Percentiles rank a stretch among this genome's conserved stretches.
phyloP scores from a whole-genome alignment of 352 stramenopile species.

The Thraustotheca clavata region DNA sequence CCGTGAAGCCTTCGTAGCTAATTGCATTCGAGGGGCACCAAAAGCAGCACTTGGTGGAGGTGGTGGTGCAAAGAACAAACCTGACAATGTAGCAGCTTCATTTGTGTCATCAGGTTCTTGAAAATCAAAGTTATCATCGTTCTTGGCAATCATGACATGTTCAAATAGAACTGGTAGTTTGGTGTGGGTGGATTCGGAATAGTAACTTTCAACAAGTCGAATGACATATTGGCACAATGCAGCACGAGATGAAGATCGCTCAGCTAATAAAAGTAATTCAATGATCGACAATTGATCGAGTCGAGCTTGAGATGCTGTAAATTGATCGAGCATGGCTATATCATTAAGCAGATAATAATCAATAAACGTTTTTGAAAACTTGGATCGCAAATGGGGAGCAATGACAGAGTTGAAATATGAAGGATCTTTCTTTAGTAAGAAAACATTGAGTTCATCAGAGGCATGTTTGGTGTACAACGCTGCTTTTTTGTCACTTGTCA shows the following conservation, averaged over 20 bases:
- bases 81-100: background rate
- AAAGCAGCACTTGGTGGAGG: background rate
- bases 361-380: slow-evolving; percentile 43
- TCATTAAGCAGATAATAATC: slow-evolving; percentile 43
- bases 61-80: background rate
- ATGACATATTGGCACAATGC: slow-evolving; percentile 31
- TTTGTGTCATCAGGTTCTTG: background rate
- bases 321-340: slow-evolving; percentile 22
- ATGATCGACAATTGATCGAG: slow-evolving; percentile 32
- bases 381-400: slow-evolving; percentile 31
- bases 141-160: slow-evolving; percentile 16
- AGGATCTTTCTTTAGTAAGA: slow-evolving; percentile 41
- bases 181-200: background rate
- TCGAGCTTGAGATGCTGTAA: slow-evolving; percentile 26
- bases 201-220: slow-evolving; percentile 26
- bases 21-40: background rate
- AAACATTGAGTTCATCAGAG: slow-evolving; percentile 49
- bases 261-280: slow-evolving; percentile 37
- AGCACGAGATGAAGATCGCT: slow-evolving; percentile 22
- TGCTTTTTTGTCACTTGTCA: slow-evolving; percentile 25
- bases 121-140: background rate
- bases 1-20: background rate
- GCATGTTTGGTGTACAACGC: slow-evolving; percentile 36
- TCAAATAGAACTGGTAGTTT: slow-evolving; percentile 10
- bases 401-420: slow-evolving; percentile 35